A percentile compares a stretch with the other conserved stretches of the same genome.
These are phyloP conservation scores for Penicillium sp. DNA, from an alignment of 2,329 filamentous ascomycete genomes.

Conservation along the genomic window DNA sequence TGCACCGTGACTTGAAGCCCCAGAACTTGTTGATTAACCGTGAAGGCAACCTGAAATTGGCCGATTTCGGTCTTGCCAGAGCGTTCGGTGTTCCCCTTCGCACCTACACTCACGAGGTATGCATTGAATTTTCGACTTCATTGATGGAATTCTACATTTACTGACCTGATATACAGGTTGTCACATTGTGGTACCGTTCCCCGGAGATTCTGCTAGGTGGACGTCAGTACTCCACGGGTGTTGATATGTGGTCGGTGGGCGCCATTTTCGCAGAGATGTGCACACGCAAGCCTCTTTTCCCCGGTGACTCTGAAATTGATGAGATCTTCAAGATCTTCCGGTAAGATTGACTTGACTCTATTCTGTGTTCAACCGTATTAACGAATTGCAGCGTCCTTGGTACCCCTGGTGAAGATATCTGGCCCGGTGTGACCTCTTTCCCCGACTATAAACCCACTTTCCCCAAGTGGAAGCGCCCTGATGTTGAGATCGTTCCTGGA, in stretches of 20 bases:
- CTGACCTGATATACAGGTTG: constrained; percentile 56
- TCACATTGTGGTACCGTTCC: constrained; percentile 89
- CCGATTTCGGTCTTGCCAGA: constrained; percentile 83
- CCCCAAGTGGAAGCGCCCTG: constrained; percentile 81
- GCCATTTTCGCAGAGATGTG: constrained; percentile 98
- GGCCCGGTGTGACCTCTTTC: constrained; percentile 92
- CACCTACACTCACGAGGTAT: constrained; percentile 85
- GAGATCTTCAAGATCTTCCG: constrained; percentile 95
- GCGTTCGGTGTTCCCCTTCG: constrained; percentile 88
- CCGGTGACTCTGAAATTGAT: constrained; percentile 88
- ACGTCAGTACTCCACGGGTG: constrained; percentile 87
- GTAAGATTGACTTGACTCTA: constrained; percentile 48
- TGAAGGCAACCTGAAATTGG: constrained; percentile 84
- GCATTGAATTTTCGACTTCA: background rate
- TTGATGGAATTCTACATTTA: background rate
- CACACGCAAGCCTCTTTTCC: constrained; percentile 87
- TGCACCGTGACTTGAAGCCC: constrained; percentile 86
- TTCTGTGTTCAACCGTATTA: background rate
- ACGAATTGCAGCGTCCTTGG: constrained; percentile 63
- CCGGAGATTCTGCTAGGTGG: constrained; percentile 89
- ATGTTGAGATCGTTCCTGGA: constrained; percentile 64
- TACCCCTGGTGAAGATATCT: constrained; percentile 75
- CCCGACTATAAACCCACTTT: constrained; percentile 91
- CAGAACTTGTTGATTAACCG: constrained; percentile 85
- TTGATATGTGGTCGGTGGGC: constrained; percentile 94